Evolutionary conservation across 2,329 filamentous ascomycete genomes (phyloP).

Genomic region (Colletotrichum orchidophilum): DNA sequence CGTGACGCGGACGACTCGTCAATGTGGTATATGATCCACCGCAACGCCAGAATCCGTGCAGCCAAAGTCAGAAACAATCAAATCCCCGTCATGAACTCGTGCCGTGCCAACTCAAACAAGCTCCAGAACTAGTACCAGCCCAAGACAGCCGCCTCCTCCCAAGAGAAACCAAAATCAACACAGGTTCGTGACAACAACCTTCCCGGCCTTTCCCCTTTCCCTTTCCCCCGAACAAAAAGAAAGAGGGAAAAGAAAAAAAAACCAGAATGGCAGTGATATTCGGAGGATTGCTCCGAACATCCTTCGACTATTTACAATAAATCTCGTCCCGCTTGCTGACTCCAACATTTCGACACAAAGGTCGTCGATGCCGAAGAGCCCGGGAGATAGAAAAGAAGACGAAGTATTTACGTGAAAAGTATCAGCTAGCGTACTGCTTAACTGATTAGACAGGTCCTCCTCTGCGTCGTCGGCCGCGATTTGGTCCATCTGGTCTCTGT

Average conservation of each 20-base stretch:
- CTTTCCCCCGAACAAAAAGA: not conserved
- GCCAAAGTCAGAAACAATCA: constrained; percentile 22
- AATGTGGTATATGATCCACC: constrained; percentile 34
- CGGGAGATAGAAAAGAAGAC: not conserved
- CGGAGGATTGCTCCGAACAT: not conserved
- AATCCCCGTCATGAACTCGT: constrained; percentile 19
- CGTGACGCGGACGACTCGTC: constrained; percentile 28
- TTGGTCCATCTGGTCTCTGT: constrained; percentile 85
- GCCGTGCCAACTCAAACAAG: not conserved
- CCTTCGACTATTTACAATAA: constrained; percentile 25
- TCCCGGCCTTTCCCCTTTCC: not conserved
- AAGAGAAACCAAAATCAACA: not conserved
- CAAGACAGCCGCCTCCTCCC: constrained; percentile 16
- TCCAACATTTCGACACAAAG: not conserved
- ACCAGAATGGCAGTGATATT: not conserved
- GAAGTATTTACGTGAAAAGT: constrained; percentile 23
- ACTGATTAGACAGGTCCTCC: constrained; percentile 47
- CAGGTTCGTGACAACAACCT: not conserved
- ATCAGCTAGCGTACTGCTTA: not conserved
- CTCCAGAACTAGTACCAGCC: not conserved
- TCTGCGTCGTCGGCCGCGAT: constrained; percentile 79
- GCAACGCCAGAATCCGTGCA: constrained; percentile 29
- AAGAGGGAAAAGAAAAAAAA: not conserved
- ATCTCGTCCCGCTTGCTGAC: not conserved
- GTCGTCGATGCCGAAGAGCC: not conserved